These are phyloP conservation scores for Erigeron canadensis DNA, from an alignment of 129 eudicot species.

Conservation along the genomic window DNA sequence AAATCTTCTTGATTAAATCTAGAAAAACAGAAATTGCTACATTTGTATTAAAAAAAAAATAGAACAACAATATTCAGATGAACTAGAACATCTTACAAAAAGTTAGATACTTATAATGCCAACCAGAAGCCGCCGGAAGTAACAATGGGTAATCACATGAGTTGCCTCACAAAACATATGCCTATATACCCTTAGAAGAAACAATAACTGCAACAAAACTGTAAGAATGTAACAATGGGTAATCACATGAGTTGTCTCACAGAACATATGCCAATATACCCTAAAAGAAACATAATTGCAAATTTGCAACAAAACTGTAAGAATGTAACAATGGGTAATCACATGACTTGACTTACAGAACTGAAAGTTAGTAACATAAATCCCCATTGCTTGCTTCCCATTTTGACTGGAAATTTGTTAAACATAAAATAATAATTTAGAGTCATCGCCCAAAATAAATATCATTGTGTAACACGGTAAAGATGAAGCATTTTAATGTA, in stretches of 20 bases:
- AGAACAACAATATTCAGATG: not conserved
- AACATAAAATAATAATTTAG: too few relatives aligned
- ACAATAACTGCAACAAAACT: not conserved
- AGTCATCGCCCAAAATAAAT: not conserved
- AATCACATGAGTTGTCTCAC: too few relatives aligned
- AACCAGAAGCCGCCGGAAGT: not conserved
- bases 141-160: too few relatives aligned
- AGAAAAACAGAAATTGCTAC: not conserved
- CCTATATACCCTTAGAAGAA: not conserved
- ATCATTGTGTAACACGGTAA: too few relatives aligned
- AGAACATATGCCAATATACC: conserved; percentile 1
- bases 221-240: too few relatives aligned
- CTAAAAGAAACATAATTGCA: not conserved
- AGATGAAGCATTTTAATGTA: not conserved
- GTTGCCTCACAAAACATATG: conserved; percentile 6
- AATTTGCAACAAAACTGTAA: not conserved
- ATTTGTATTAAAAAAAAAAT: not conserved
- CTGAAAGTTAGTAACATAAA: conserved; percentile 67
- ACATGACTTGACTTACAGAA: conserved; percentile 46
- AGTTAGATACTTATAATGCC: not conserved
- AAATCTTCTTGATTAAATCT: conserved; percentile 4
- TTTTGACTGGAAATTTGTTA: conserved; percentile 74
- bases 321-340: not conserved
- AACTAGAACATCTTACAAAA: not conserved
- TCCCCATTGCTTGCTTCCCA: conserved; percentile 91